Conservation (phyloP, 768 basidiomycete species). For the Agaricus subrufescens region DNA sequence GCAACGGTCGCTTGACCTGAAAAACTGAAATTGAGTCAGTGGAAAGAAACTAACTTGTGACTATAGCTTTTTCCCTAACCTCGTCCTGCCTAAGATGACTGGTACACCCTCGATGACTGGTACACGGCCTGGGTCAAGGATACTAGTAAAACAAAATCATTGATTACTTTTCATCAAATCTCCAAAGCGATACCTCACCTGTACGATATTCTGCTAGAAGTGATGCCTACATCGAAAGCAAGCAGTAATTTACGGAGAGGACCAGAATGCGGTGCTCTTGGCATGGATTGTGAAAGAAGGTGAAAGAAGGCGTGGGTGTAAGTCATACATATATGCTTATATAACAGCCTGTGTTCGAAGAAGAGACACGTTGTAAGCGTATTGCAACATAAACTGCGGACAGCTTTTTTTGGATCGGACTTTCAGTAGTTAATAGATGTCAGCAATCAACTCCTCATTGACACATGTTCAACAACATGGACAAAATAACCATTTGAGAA, state of each 20-base stretch:
- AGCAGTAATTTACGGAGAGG: conserved; percentile 5
- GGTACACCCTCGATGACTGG: conserved; percentile 21
- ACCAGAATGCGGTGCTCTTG: conserved; percentile 5
- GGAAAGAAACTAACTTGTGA: background rate
- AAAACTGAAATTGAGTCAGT: conserved; percentile 6
- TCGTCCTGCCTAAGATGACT: conserved; percentile 2
- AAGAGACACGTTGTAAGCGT: no score
- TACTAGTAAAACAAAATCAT: conserved; percentile 10
- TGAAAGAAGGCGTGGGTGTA: background rate
- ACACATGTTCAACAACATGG: no score
- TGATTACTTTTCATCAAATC: background rate
- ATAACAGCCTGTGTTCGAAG: no score
- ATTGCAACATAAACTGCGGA: no score
- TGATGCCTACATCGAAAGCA: conserved; percentile 15
- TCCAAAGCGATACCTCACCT: background rate
- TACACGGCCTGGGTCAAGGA: conserved; percentile 20
- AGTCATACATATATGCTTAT: no score
- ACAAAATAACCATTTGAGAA: no score
- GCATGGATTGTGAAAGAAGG: background rate
- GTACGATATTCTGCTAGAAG: conserved; percentile 13
- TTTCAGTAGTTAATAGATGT: no score
- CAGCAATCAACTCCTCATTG: no score
- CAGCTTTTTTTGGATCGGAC: no score
- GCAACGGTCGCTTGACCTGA: conserved; percentile 33
- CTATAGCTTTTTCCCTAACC: conserved; percentile 11